Conservation (phyloP, 129 eudicot genomes). For the Escallonia herrerae region DNA sequence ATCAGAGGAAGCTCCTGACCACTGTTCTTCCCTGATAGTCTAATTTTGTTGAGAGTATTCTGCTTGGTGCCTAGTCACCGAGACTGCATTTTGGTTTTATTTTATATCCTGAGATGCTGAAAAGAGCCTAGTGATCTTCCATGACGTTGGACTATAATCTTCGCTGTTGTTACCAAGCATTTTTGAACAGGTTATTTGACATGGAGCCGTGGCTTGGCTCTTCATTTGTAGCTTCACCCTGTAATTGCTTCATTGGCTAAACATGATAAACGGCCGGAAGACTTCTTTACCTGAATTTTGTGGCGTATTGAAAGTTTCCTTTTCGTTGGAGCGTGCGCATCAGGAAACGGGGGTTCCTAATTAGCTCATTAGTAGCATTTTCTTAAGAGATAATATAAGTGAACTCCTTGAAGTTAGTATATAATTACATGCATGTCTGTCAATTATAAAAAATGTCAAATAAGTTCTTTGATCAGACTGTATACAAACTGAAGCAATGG, state of each 20-base stretch:
- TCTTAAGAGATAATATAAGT: no score
- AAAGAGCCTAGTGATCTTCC: background rate
- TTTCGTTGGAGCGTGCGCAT: no score
- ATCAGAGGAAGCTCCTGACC: constrained; percentile 14
- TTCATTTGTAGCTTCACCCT: background rate
- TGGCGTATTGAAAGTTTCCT: background rate
- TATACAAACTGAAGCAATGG: no score
- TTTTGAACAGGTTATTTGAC: background rate
- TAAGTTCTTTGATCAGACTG: no score
- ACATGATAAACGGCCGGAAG: background rate
- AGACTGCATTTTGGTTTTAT: background rate
- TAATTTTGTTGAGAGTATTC: constrained; percentile 10
- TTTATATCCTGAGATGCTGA: background rate
- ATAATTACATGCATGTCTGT: no score
- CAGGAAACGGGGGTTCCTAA: no score
- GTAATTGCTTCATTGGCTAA: background rate
- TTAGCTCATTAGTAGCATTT: no score
- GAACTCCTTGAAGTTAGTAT: no score
- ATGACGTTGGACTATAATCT: background rate
- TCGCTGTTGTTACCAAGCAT: background rate
- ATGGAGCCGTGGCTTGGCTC: background rate
- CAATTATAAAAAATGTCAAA: no score
- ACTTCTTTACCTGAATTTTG: background rate
- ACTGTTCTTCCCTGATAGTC: constrained; percentile 11
- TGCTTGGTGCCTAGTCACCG: background rate